Base-by-base conservation (phyloP, 306 rosid genomes). In the Corylus heterophylla region DNA sequence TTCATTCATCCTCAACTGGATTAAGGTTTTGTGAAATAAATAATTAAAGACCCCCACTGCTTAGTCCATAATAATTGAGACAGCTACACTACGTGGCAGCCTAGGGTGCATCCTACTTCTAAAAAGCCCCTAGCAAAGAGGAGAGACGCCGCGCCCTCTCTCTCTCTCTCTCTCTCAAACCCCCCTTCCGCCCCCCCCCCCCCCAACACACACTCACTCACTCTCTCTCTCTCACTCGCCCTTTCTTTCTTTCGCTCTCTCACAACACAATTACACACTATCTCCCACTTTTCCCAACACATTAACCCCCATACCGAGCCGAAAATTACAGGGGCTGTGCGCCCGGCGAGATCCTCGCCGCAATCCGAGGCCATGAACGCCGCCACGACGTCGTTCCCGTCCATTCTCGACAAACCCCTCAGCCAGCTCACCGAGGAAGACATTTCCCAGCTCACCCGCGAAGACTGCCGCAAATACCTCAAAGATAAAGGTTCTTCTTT, bases 391-490 rank as follows among this genome's bases (percentile, higher is more conserved):
- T 75, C 90, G 80, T 89, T 87, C 78, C 93, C 90, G 78, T 89
- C 96, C 61, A 93, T 96, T 56, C 96, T 96, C 20, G 97, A 91
- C 84, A 96, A 90, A 79, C 99, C 99, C 63, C 94, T 96, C 29
- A 85, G 77, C 79, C 97, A 91, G 81, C 90, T 96, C 75, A 96
- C 98, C 29, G 99, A 96, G 81, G 98, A 96, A 85, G 99, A 96
- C 94, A 93, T 96, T 90, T 93, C 98, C 14, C 97, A 96, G 87
- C 94, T 96, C 92, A 96, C 99, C 45, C 98, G 99, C 37, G 99
- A 96, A 76, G 98, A 93, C 81, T 96, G 98, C 83, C 98, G 99
- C 83, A 96, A 90, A 71, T 96, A 86, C 81, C 97, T 96, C 86
- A 93, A 89, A 78, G 98, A 93, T 63, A 96, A 96, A 93, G 99